Evolutionary conservation across 805 yeast species (phyloP), one percentile per base, ranked within the genome.

Genomic region (Ogataea nonfermentans): DNA sequence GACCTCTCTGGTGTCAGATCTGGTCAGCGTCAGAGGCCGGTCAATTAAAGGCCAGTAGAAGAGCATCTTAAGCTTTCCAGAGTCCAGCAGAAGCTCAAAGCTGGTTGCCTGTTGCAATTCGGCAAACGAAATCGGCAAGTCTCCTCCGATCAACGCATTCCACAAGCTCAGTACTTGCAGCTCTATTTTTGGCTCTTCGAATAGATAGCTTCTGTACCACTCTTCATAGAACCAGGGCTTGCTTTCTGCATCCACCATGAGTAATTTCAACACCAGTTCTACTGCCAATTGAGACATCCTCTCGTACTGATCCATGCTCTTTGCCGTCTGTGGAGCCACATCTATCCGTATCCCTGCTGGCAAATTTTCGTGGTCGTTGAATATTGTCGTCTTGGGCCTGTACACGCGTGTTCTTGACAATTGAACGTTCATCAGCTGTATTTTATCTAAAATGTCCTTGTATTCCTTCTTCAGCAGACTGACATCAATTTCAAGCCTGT

Each of bases 311-410:
- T 32, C 28, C 30, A 55, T 47, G n/a, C 44, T 46, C 7, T 37
- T 40, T 2, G 49, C 63, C 2, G 39, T 32, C 29, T 59, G 65
- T 1, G 65, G 65, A 2, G 64, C 62, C 25, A 57, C 51, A 26
- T 57, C 51, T 9, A 59, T 37, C 9, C 35, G 17, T 13, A 56
- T 35, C 4, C 61, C 62, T 6, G 47, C 41, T 6, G 29, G 39
- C 10, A 46, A 35, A 27, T 37, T 40, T 8, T 32, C 32, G 22
- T 45, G 47, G 22, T 55, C 54, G 27, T 41, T 43, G 29, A 56
- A 56, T 2, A 53, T 48, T 2, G 56, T 48, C 20, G 32, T 42
- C 15, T 35, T 32, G 14, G 40, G 25, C 9, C 24, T 31, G 19
- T 14, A 23, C 26, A 33, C 23, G 17, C n/a, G 26, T 11, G 13